Conservation (phyloP, 208 protist species). For the Trypanosoma caninum region DNA sequence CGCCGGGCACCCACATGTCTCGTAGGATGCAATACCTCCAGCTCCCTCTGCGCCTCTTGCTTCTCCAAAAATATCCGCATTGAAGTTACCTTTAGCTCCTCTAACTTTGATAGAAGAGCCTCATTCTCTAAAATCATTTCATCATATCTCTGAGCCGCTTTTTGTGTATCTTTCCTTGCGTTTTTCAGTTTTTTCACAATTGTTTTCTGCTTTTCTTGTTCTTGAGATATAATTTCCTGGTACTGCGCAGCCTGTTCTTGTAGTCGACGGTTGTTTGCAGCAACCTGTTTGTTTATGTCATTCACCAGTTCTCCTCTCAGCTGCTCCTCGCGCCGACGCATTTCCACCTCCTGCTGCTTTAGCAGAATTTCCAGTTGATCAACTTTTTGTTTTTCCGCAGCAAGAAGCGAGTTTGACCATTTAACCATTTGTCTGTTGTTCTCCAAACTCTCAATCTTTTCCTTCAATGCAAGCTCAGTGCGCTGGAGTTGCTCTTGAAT, state of each 20-base stretch:
- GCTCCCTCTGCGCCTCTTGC: conserved; percentile 71
- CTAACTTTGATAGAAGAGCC: conserved; percentile 69
- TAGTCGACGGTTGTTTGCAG: conserved; percentile 79
- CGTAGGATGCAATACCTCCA: conserved; percentile 54
- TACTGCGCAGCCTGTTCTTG: conserved; percentile 78
- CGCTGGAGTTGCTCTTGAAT: conserved; percentile 80
- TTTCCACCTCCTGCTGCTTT: conserved; percentile 74
- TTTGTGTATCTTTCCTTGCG: conserved; percentile 70
- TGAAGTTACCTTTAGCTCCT: conserved; percentile 90
- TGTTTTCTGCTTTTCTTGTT: conserved; percentile 75
- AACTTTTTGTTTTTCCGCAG: conserved; percentile 82
- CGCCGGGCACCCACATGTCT: conserved; percentile 39
- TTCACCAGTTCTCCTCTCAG: conserved; percentile 66
- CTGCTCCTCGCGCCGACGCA: conserved; percentile 69
- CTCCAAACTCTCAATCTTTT: conserved; percentile 76
- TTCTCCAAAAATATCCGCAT: conserved; percentile 89
- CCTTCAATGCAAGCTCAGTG: conserved; percentile 60
- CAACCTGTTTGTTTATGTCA: conserved; percentile 75
- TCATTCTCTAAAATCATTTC: conserved; percentile 93
- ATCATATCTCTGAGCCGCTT: conserved; percentile 87
- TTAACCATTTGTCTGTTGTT: conserved; percentile 86
- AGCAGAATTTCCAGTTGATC: conserved; percentile 74
- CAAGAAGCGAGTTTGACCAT: conserved; percentile 81
- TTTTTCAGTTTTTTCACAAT: conserved; percentile 88
- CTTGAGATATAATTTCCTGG: conserved; percentile 70